Evolutionary conservation across 257 asterid genomes (phyloP), one percentile per base, ranked within the genome.

Genomic region (Lantana camara): DNA sequence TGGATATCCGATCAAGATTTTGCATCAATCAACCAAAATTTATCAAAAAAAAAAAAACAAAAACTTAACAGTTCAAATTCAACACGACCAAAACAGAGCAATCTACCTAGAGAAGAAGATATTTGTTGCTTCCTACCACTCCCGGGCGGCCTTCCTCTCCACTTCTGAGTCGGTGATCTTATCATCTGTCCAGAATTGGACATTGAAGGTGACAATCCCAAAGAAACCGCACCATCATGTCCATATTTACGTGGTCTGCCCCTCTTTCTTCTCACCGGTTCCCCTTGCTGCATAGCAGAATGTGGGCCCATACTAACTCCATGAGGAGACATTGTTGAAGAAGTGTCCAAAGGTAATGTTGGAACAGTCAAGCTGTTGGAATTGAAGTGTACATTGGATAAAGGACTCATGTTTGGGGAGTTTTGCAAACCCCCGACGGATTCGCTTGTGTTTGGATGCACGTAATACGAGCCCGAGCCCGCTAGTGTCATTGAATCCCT

Each of bases 161-260:
- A 67, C 73, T 82, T 89, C 44, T 77, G 85, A 69, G 83, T 55
- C 41, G 81, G 72, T 2, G 40, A 35, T 22, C 77, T 57, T 51
- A 83, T 63, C 9, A 68, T 13, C 14, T 81, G 20, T 9, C 74
- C 69, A 41, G 87, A 74, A 69, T 75, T 56, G 9, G 96, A 75
- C 48, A 83, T 55, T 27, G 87, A 72, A 0, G 88, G 80, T 8
- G 74, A 72, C 63, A 83, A 60, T 10, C 77, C 78, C 69, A 81
- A 73, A 0, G 91, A 73, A 53, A 79, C 85, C 3, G 78, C 79
- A 10, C 83, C 85, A 66, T 75, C 87, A 9, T 78, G 83, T 51
- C 95, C 96, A 64, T 89, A 89, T 62, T 89, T 89, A 61, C 95
- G 76, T 1, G 96, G 96, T 60, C 95, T 84, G 22, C 96, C 96